These are phyloP conservation scores for Parascedosporium putredinis DNA, from an alignment of 2,329 filamentous ascomycete species.

Conservation along the genomic window DNA sequence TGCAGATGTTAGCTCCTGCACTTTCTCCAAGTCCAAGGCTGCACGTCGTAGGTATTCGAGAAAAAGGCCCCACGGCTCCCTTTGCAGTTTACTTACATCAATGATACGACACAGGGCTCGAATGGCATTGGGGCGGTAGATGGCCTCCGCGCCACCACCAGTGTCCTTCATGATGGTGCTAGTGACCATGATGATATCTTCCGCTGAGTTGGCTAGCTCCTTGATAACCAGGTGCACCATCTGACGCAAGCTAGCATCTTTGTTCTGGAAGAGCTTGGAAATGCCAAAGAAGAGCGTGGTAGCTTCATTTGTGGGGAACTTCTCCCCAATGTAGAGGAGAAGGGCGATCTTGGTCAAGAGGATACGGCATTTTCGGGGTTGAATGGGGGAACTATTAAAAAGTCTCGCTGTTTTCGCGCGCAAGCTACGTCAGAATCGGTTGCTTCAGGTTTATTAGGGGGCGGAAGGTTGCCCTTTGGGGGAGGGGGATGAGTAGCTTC, in stretches of 20 bases:
- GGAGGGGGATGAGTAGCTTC: neutral
- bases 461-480: neutral
- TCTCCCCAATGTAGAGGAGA: slow-evolving; percentile 92
- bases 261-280: slow-evolving; percentile 99
- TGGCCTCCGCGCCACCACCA: slow-evolving; percentile 83
- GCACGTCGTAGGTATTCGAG: neutral
- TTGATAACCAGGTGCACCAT: slow-evolving; percentile 99
- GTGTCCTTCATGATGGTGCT: slow-evolving; percentile 99
- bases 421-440: neutral
- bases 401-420: slow-evolving; percentile 62
- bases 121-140: slow-evolving; percentile 93
- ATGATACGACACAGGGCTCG: slow-evolving; percentile 93
- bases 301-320: slow-evolving; percentile 93
- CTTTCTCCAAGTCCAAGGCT: neutral
- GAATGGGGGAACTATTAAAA: slow-evolving; percentile 96
- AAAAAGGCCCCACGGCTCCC: no score
- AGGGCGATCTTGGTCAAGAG: slow-evolving; percentile 95
- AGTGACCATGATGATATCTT: slow-evolving; percentile 99
- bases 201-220: slow-evolving; percentile 87
- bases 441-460: neutral
- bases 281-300: slow-evolving; percentile 98
- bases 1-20: neutral
- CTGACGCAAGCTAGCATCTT: slow-evolving; percentile 93
- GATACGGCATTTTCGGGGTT: slow-evolving; percentile 92
- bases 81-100: no score